Conservation (phyloP, 495 filamentous ascomycete genomes). For the Penicillium ochrochloron region DNA sequence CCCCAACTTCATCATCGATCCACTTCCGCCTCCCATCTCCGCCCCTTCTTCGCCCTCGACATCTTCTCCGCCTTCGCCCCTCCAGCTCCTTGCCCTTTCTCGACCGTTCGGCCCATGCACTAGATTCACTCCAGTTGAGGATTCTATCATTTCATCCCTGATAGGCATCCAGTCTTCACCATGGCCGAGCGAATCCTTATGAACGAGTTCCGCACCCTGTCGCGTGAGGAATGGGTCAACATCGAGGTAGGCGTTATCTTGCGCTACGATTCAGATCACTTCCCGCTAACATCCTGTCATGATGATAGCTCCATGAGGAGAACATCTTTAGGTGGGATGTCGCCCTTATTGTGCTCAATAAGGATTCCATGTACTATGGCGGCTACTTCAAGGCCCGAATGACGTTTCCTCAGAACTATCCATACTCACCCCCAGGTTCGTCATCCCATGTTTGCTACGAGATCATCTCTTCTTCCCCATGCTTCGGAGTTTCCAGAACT, state of each 20-base stretch:
- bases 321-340: slow-evolving; percentile 87
- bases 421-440: slow-evolving; percentile 78
- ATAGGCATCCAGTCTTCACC: background rate
- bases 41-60: background rate
- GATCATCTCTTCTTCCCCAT: background rate
- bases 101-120: background rate
- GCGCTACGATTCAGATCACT: background rate
- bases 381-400: slow-evolving; percentile 91
- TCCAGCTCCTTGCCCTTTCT: background rate
- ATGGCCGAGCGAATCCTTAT: slow-evolving; percentile 83
- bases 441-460: background rate
- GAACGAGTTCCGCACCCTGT: slow-evolving; percentile 82
- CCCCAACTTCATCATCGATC: slow-evolving; percentile 22
- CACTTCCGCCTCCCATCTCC: slow-evolving; percentile 6
- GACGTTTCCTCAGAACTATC: slow-evolving; percentile 88
- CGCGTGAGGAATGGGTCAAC: slow-evolving; percentile 91
- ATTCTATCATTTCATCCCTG: background rate
- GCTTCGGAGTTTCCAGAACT: no score
- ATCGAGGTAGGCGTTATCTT: slow-evolving; percentile 65
- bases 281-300: background rate
- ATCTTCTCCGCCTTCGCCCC: background rate
- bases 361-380: slow-evolving; percentile 87
- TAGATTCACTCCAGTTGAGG: background rate
- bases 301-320: slow-evolving; percentile 62
- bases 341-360: slow-evolving; percentile 88